Evolutionary conservation across 345 rosid genomes (phyloP).

Genomic region (Citrus medica): DNA sequence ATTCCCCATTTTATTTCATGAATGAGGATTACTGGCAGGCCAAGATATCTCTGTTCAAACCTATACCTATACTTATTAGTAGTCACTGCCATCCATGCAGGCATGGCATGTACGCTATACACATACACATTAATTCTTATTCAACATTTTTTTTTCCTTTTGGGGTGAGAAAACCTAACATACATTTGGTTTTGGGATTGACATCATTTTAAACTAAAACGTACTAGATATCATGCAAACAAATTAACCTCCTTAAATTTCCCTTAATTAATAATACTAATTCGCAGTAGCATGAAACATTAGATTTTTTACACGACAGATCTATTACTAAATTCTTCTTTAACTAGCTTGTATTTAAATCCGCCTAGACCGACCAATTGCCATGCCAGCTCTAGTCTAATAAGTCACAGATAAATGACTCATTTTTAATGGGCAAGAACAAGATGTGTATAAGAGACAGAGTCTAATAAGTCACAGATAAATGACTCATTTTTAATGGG

Average conservation of each 20-base stretch:
- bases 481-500: not conserved
- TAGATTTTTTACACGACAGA: not conserved
- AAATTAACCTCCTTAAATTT: not conserved
- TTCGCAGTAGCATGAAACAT: constrained; percentile 3
- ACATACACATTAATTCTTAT: not conserved
- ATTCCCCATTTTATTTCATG: constrained; percentile 32
- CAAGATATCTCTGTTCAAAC: constrained; percentile 16
- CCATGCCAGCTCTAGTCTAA: not conserved
- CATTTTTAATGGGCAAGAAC: not conserved
- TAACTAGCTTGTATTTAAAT: not conserved
- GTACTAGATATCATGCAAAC: not conserved
- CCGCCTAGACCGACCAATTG: not conserved
- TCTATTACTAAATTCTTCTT: not conserved
- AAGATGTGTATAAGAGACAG: too few species aligned
- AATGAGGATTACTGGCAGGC: constrained; percentile 33
- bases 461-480: not conserved
- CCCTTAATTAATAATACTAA: not conserved
- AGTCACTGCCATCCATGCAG: constrained; percentile 18
- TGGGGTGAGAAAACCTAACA: too few species aligned
- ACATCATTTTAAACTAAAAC: not conserved
- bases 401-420: not conserved
- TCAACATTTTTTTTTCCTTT: too few species aligned
- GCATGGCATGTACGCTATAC: not conserved
- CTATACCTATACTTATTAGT: constrained; percentile 11
- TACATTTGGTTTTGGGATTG: too few species aligned